Evolutionary conservation across 495 filamentous ascomycete genomes (phyloP).

Genomic region (Xylaria sp.): DNA sequence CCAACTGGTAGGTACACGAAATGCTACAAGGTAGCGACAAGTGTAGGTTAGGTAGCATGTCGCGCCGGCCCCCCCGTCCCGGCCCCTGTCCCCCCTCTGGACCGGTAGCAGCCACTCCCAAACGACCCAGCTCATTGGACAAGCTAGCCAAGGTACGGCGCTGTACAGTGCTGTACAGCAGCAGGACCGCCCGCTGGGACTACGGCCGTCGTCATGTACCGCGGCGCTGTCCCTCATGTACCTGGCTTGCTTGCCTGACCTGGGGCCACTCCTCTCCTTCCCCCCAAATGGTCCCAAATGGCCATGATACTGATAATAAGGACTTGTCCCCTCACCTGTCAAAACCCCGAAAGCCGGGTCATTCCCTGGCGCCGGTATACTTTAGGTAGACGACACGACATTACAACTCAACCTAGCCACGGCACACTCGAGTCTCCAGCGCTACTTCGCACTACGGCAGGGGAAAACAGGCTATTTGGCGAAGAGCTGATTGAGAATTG

Average conservation of each 20-base stretch:
- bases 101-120: background rate
- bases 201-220: constrained; percentile 9
- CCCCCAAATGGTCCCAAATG: constrained; percentile 15
- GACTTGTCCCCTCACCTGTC: constrained; percentile 29
- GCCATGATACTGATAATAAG: constrained; percentile 29
- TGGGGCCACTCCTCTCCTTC: background rate
- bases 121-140: constrained; percentile 3
- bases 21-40: background rate
- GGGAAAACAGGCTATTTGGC: constrained; percentile 14
- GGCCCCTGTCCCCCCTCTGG: background rate
- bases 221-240: constrained; percentile 4
- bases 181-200: background rate
- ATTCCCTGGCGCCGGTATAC: constrained; percentile 27
- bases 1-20: too few relatives aligned
- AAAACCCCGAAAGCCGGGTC: constrained; percentile 29
- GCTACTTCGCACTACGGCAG: background rate
- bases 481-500: background rate
- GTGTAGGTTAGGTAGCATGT: background rate
- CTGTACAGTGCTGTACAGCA: background rate
- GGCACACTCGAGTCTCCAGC: constrained; percentile 10
- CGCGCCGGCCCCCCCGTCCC: background rate
- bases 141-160: constrained; percentile 4
- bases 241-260: background rate
- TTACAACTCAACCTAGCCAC: background rate
- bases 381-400: background rate